Evolutionary conservation across 768 basidiomycete species (phyloP).

Genomic region (Podaxis carcinomalis): DNA sequence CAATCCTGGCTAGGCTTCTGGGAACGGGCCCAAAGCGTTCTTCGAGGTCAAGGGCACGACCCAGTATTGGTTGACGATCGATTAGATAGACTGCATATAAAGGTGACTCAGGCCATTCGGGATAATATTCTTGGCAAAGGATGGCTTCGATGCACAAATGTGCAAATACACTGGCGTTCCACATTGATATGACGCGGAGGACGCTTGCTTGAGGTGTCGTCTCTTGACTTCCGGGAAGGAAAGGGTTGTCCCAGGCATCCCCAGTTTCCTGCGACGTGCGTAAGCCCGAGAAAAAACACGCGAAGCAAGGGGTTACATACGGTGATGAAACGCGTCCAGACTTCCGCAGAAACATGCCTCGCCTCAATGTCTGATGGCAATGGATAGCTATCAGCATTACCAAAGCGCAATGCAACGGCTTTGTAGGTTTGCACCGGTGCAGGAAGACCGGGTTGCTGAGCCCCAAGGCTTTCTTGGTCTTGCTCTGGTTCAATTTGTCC

Average conservation of each 20-base stretch:
- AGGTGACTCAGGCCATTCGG: slow-evolving; percentile 18
- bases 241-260: slow-evolving; percentile 15
- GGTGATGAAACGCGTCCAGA: slow-evolving; percentile 1
- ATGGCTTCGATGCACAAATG: slow-evolving; percentile 10
- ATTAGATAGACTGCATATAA: slow-evolving; percentile 22
- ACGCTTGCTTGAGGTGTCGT: slow-evolving; percentile 20
- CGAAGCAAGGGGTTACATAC: neutral
- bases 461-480: neutral
- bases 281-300: too few species aligned
- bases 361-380: neutral
- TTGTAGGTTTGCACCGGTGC: neutral
- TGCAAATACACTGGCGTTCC: slow-evolving; percentile 10
- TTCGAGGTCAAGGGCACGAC: slow-evolving; percentile 9
- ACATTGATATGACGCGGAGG: slow-evolving; percentile 5
- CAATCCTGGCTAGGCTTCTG: slow-evolving; percentile 16
- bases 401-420: neutral
- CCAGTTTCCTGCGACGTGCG: slow-evolving; percentile 14
- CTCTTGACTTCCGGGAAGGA: neutral
- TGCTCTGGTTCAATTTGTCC: neutral
- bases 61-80: slow-evolving; percentile 13
- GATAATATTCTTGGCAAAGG: slow-evolving; percentile 16
- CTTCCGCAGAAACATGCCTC: neutral
- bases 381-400: neutral
- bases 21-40: slow-evolving; percentile 21
- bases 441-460: neutral